phyloP scores from a whole-genome alignment of 768 basidiomycete species.

The Suillus alpinus region DNA sequence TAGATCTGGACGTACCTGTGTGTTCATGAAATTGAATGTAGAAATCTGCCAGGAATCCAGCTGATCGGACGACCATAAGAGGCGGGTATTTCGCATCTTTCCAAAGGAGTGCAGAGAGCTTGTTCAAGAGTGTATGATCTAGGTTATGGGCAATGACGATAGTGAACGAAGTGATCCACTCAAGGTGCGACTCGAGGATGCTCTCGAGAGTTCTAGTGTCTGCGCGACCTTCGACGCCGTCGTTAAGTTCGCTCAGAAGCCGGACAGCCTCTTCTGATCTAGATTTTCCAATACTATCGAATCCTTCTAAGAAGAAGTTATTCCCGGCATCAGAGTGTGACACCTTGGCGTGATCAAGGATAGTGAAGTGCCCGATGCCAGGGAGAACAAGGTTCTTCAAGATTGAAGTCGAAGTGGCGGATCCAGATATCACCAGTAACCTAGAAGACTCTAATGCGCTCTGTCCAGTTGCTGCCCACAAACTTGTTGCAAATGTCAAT shows the following conservation, averaged over 20 bases:
- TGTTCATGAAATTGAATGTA: constrained; percentile 89
- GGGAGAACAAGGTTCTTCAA: constrained; percentile 97
- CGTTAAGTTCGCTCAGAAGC: constrained; percentile 83
- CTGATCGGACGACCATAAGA: constrained; percentile 76
- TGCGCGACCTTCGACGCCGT: constrained; percentile 71
- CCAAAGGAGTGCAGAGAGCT: constrained; percentile 71
- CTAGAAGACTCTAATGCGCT: constrained; percentile 80
- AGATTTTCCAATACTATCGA: constrained; percentile 72
- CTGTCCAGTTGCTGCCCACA: constrained; percentile 95
- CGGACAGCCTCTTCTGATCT: constrained; percentile 79
- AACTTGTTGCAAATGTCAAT: constrained; percentile 38
- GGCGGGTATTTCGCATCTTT: constrained; percentile 53
- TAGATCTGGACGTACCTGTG: constrained; percentile 50
- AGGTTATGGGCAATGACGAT: constrained; percentile 88
- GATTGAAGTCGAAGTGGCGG: constrained; percentile 83
- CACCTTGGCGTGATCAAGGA: constrained; percentile 67
- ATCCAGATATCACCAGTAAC: constrained; percentile 76
- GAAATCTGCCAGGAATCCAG: constrained; percentile 89
- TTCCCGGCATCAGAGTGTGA: constrained; percentile 82
- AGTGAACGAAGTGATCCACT: constrained; percentile 62
- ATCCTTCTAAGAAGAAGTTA: constrained; percentile 91
- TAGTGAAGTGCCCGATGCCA: constrained; percentile 92
- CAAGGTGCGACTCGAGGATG: constrained; percentile 52
- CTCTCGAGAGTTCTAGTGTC: constrained; percentile 54
- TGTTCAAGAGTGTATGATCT: constrained; percentile 48